Base-by-base conservation (phyloP, 2,329 filamentous ascomycete species). In the Aspergillus sp. region DNA sequence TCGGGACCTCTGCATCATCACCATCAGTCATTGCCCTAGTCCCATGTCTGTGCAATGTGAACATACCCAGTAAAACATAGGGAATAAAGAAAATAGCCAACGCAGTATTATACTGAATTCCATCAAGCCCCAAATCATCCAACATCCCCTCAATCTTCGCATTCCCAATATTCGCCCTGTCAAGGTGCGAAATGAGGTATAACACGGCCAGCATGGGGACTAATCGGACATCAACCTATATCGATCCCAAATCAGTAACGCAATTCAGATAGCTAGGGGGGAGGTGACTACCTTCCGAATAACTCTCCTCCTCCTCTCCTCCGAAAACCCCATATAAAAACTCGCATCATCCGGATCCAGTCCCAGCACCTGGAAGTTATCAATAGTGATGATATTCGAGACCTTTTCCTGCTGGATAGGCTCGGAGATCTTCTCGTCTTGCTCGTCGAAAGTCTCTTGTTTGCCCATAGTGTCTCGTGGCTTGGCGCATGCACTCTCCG, bases 141-240 rank as follows among this genome's bases (percentile, higher is more conserved):
- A 50, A 38, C 41, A 62, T 15, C 4, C 59, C 57, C 35, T 57
- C 57, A 7, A 64, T 54, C 10, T 61, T 57, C 1, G 60, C 61
- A 49, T 64, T 62, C 15, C 62, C 62, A 33, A 64, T 63, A 45
- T 60, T 58, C 10, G 60, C 54, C 33, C 60, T 45, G 33, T 63
- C 62, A 6, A 64, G 43, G 46, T 61, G 60, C 10, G 54, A 54
- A 1, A 63, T 45, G 1, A 63, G 48, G 43, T 64, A 64, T 10
- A 58, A 27, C 3, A 49, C 20, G 12, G 53, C 50, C 9, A 58
- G 41, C 27, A 57, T 53, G 5, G 56, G 56, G 7, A 55, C 49
- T 20, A 58, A 50, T 10, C 54, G 51, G 7, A 48, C 17, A 35
- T 58, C 56, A 9, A 58, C 46, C 44, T 19, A 19, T 19, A 19